Percentiles rank a stretch among this genome's conserved stretches.
Conservation (phyloP, 495 filamentous ascomycete species). For the Penicillium tannophilum region DNA sequence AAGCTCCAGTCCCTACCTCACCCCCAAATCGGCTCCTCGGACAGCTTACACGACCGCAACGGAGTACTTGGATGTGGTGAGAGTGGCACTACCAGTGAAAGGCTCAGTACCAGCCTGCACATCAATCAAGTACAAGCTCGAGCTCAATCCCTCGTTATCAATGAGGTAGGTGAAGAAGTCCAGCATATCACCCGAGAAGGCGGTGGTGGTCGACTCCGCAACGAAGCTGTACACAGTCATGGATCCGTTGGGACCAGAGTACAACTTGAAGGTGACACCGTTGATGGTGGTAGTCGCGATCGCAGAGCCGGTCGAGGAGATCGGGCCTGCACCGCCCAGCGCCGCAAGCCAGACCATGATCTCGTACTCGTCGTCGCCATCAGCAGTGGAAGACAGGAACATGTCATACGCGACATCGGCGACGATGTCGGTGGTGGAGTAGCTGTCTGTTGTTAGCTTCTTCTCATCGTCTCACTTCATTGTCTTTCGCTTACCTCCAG, state of each 20-base stretch:
- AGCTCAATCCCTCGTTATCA: slow-evolving; percentile 48
- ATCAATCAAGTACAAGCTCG: slow-evolving; percentile 55
- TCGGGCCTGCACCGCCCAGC: slow-evolving; percentile 63
- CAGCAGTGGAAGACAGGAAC: slow-evolving; percentile 54
- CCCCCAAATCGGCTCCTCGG: too few species aligned
- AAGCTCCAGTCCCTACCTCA: not conserved
- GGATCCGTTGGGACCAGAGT: slow-evolving; percentile 54
- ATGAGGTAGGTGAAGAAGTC: slow-evolving; percentile 61
- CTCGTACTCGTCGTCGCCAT: slow-evolving; percentile 57
- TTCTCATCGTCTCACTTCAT: not conserved
- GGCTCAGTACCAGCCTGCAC: slow-evolving; percentile 61
- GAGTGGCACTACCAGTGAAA: slow-evolving; percentile 46
- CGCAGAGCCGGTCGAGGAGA: slow-evolving; percentile 57
- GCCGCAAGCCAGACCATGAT: slow-evolving; percentile 73
- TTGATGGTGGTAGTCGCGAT: slow-evolving; percentile 56
- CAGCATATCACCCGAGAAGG: slow-evolving; percentile 58
- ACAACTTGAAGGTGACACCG: slow-evolving; percentile 55
- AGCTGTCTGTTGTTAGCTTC: slow-evolving; percentile 36
- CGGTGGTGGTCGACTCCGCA: slow-evolving; percentile 45
- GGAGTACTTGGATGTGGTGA: slow-evolving; percentile 44
- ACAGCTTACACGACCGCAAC: slow-evolving; percentile 40
- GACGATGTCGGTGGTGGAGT: slow-evolving; percentile 55
- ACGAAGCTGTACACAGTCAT: slow-evolving; percentile 66
- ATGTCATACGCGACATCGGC: slow-evolving; percentile 69
- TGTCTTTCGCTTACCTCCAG: slow-evolving; percentile 47